These are phyloP conservation scores for Ostreobium quekettii DNA, from an alignment of 139 green algal genomes.

Conservation along the genomic window DNA sequence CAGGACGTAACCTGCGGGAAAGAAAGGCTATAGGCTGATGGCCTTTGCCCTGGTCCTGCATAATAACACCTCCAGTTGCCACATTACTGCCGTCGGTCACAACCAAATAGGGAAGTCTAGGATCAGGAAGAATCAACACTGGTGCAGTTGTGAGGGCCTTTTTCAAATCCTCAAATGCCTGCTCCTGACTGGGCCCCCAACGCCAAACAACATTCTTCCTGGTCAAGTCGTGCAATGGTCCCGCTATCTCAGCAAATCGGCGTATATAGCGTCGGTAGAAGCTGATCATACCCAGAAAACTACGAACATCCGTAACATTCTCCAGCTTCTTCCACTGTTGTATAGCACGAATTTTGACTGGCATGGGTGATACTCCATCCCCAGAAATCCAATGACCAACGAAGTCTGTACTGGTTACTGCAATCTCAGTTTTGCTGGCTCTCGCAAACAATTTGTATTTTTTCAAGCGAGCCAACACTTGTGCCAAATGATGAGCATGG, in stretches of 20 bases:
- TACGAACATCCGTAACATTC: background rate
- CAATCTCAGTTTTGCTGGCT: constrained; percentile 36
- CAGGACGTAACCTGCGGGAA: background rate
- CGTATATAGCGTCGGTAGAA: background rate
- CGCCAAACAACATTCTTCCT: background rate
- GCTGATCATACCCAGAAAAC: background rate
- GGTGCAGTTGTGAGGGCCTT: background rate
- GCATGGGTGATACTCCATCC: constrained; percentile 24
- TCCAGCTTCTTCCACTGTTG: constrained; percentile 20
- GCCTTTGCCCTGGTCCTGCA: background rate
- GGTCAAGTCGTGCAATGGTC: background rate
- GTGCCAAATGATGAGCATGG: constrained; percentile 30
- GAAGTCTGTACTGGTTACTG: constrained; percentile 22
- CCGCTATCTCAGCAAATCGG: background rate
- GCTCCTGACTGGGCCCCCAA: background rate
- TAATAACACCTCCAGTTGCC: background rate
- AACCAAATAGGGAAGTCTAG: background rate
- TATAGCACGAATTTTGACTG: constrained; percentile 22
- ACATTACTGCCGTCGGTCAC: background rate
- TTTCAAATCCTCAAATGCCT: constrained; percentile 22
- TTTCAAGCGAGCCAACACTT: constrained; percentile 27
- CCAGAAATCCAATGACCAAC: constrained; percentile 33
- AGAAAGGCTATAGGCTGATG: constrained; percentile 9
- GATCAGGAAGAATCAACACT: constrained; percentile 10
- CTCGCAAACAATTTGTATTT: constrained; percentile 35